Conservation (phyloP, 257 asterid genomes). For the Rubia yunnanensis region DNA sequence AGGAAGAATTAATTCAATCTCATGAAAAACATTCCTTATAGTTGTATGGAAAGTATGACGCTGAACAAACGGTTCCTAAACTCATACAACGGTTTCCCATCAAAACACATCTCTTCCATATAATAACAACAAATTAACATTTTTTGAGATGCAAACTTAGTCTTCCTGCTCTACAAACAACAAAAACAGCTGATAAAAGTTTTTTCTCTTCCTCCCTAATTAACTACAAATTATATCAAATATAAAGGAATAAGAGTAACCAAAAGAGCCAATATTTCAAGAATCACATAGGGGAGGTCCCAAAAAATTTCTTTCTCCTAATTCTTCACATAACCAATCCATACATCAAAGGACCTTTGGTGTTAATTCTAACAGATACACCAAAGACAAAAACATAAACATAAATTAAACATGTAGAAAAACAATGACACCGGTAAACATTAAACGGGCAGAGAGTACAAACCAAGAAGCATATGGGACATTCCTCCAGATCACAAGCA, state of each 20-base stretch:
- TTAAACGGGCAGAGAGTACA: constrained; percentile 13
- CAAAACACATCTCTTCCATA: not conserved
- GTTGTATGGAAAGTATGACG: not conserved
- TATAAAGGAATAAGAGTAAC: too few species aligned
- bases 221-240: not conserved
- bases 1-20: not conserved
- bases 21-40: not conserved
- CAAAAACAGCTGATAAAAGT: not conserved
- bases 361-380: not conserved
- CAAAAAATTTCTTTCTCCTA: not conserved
- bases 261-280: too few species aligned
- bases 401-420: not conserved
- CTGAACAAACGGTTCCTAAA: not conserved
- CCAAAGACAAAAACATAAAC: not conserved
- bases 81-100: not conserved
- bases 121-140: not conserved
- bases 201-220: not conserved
- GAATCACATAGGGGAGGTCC: not conserved
- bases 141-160: not conserved
- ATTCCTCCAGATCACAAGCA: constrained; percentile 76
- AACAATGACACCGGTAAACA: not conserved
- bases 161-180: not conserved
- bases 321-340: not conserved
- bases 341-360: not conserved
- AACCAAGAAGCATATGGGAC: constrained; percentile 99